phyloP scores from a whole-genome alignment of 83 land plant species.

The Diphasiastrum complanatum region DNA sequence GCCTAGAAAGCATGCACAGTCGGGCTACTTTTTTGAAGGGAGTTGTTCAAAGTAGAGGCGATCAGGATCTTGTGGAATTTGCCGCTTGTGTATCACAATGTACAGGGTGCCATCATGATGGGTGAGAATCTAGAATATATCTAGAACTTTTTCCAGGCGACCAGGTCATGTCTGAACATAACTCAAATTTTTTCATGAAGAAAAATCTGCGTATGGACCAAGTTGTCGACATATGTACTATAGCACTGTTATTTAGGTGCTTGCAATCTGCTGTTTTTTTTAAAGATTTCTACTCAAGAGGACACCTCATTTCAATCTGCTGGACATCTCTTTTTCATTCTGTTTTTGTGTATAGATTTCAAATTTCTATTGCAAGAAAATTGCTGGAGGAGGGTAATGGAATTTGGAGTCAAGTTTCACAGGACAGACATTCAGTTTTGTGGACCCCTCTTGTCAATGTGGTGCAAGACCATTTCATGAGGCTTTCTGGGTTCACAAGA shows the following conservation, averaged over 20 bases:
- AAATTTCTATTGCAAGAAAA: constrained; percentile 58
- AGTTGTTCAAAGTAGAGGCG: constrained; percentile 35
- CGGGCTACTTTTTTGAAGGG: constrained; percentile 56
- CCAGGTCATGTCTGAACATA: no score
- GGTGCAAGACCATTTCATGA: constrained; percentile 53
- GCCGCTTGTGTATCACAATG: constrained; percentile 64
- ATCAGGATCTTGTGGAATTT: constrained; percentile 56
- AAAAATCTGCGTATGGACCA: no score
- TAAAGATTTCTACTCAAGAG: no score
- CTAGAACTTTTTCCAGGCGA: not conserved
- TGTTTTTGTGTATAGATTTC: constrained; percentile 37
- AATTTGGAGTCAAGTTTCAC: constrained; percentile 50
- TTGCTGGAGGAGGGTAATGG: constrained; percentile 55
- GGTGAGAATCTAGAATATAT: constrained; percentile 32
- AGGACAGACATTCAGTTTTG: constrained; percentile 34
- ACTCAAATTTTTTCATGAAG: no score
- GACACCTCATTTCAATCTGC: no score
- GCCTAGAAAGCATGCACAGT: constrained; percentile 54
- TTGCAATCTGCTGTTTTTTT: no score
- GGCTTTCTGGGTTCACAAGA: constrained; percentile 47
- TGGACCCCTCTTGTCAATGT: constrained; percentile 48
- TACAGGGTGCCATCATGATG: constrained; percentile 73
- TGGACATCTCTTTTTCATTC: no score
- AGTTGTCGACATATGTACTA: no score
- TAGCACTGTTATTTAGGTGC: no score